Evolutionary conservation across 805 yeast genomes (phyloP), one percentile per base, ranked within the genome.

Genomic region (Kodamaea kakaduensis): DNA sequence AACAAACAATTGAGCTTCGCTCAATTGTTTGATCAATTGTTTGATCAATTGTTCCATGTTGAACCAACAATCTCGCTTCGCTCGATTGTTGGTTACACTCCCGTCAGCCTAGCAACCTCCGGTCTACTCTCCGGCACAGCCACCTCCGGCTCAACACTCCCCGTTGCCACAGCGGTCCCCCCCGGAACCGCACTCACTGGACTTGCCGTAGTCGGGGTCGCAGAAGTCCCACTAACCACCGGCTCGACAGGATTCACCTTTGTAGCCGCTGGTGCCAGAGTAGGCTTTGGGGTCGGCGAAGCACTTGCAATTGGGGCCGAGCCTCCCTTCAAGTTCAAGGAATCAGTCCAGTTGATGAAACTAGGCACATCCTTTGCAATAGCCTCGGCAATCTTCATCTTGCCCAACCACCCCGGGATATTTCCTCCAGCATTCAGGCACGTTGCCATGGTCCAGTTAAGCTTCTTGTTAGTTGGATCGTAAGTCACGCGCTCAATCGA

Each of bases 341-440:
- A 25, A 16, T 37, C 41, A 16, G 40, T 52, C 63, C 64, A 66
- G 9, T 51, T 44, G 40, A 64, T 43, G 38, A 67, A 63, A 18
- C 56, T 46, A 1, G 70, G 69, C 7, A 67, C 71, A 34, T 67
- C 72, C 37, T 61, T 59, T 3, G 66, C 56, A 24, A 67, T 55
- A 5, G 61, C 71, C 7, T 52, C 51, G 10, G 57, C 54, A 23
- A 62, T 49, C 6, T 54, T 46, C 41, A 48, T 26, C 28, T 52
- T 52, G 5, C 63, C 54, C 9, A 67, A 28, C 62, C 65, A 64
- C 7, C 46, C 39, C 2, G 71, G 71, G 7, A 67, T 54, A n/a
- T 32, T 37, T 1, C 72, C 72, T 19, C 62, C 62, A 2, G 72
- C 65, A 10, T 48, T 51, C 4, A 71, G 64, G 27, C 59, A 51